A percentile compares a stretch with the other conserved stretches of the same genome.
phyloP scores from a whole-genome alignment of 495 filamentous ascomycete genomes.

The Glutinoglossum americanum region DNA sequence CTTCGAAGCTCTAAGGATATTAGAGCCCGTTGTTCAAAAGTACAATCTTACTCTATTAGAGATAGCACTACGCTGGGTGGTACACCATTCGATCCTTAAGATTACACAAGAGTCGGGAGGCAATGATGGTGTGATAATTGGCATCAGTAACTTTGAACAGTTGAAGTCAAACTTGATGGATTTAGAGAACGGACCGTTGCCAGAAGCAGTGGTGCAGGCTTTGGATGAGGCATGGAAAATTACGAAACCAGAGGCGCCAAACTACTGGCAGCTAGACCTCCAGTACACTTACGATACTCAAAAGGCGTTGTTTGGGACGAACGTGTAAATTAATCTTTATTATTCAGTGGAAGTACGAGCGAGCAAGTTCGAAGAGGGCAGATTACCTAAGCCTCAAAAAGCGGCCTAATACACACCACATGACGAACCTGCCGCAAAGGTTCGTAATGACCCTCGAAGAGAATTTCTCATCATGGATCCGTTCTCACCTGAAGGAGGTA shows the following conservation, averaged over 20 bases:
- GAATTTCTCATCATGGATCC: slow-evolving; percentile 47
- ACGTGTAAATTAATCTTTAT: background rate
- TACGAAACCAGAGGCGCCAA: slow-evolving; percentile 39
- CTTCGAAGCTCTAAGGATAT: slow-evolving; percentile 50
- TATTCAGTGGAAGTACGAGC: too few species aligned
- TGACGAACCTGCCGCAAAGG: background rate
- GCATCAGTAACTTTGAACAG: slow-evolving; percentile 53
- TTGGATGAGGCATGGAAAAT: slow-evolving; percentile 60
- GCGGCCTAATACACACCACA: background rate
- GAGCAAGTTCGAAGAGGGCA: too few species aligned
- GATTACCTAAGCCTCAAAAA: background rate
- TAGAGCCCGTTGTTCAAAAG: slow-evolving; percentile 55
- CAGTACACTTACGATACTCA: slow-evolving; percentile 7
- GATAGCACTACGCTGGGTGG: slow-evolving; percentile 60
- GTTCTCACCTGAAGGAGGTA: slow-evolving; percentile 78
- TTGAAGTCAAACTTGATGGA: slow-evolving; percentile 53
- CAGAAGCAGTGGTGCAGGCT: slow-evolving; percentile 58
- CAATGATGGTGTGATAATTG: slow-evolving; percentile 58
- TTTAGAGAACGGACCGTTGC: slow-evolving; percentile 72
- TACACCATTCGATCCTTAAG: slow-evolving; percentile 61
- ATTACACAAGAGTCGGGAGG: slow-evolving; percentile 32
- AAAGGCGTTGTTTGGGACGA: slow-evolving; percentile 5
- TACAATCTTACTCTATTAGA: slow-evolving; percentile 64
- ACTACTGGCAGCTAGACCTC: slow-evolving; percentile 12
- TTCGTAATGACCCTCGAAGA: background rate